Percentiles rank a stretch among this genome's conserved stretches.
These are phyloP conservation scores for Boletus calvinii DNA, from an alignment of 1,284 basidiomycete genomes.

Conservation along the genomic window DNA sequence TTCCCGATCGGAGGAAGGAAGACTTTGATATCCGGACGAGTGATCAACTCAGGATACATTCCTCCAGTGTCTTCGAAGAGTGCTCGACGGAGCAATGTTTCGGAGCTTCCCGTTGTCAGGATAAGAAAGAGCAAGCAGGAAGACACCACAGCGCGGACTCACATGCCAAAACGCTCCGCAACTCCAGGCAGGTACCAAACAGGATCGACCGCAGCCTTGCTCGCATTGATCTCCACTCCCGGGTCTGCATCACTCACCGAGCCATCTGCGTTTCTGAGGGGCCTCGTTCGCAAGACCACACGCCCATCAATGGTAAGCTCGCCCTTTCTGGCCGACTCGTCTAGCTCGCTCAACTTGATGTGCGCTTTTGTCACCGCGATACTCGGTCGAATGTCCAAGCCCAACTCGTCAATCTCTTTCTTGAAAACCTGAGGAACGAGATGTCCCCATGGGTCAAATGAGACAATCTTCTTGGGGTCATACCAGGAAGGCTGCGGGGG, in stretches of 20 bases:
- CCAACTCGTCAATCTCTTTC: conserved; percentile 60
- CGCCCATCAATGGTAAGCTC: conserved; percentile 81
- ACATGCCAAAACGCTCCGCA: conserved; percentile 87
- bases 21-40: conserved; percentile 91
- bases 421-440: conserved; percentile 80
- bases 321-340: conserved; percentile 76
- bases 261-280: conserved; percentile 62
- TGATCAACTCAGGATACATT: conserved; percentile 96
- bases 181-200: conserved; percentile 97
- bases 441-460: conserved; percentile 95
- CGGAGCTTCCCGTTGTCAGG: conserved; percentile 53
- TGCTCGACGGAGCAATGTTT: conserved; percentile 80
- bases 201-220: conserved; percentile 88
- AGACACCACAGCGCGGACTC: conserved; percentile 32
- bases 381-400: conserved; percentile 82
- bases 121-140: not conserved
- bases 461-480: conserved; percentile 83
- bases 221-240: conserved; percentile 85
- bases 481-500: conserved; percentile 83
- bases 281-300: conserved; percentile 69
- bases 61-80: conserved; percentile 95
- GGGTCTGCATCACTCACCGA: conserved; percentile 59
- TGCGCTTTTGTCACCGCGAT: conserved; percentile 90
- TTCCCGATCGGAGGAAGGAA: conserved; percentile 95
- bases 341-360: conserved; percentile 90